phyloP scores from a whole-genome alignment of 805 yeast genomes.

The Scheffersomyces lignosus region DNA sequence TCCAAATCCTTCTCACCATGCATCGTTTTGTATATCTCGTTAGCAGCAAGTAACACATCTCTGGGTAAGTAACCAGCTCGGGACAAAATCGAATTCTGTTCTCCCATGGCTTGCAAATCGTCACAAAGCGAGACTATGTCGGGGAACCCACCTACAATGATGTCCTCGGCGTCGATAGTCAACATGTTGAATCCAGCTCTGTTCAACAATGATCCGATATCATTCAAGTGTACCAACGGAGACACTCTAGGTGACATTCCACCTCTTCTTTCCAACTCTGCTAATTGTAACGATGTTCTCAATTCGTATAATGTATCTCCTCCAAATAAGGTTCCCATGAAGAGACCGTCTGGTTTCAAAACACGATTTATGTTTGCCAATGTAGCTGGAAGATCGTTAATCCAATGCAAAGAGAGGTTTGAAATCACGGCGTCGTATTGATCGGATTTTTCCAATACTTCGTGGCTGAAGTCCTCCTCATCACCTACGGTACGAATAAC shows the following conservation, averaged over 20 bases:
- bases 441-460: conserved; percentile 33
- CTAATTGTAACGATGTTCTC: conserved; percentile 75
- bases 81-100: conserved; percentile 68
- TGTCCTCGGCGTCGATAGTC: conserved; percentile 82
- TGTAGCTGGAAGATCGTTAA: conserved; percentile 75
- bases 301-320: conserved; percentile 85
- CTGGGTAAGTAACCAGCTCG: conserved; percentile 40
- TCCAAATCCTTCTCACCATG: conserved; percentile 62
- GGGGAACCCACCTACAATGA: conserved; percentile 74
- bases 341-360: conserved; percentile 77
- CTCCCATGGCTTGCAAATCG: conserved; percentile 83
- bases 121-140: conserved; percentile 63
- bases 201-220: conserved; percentile 70
- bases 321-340: conserved; percentile 78
- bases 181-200: conserved; percentile 77
- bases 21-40: conserved; percentile 67
- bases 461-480: conserved; percentile 60
- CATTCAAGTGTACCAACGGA: conserved; percentile 77
- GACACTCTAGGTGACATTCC: conserved; percentile 80
- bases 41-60: conserved; percentile 72
- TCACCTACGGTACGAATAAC: conserved; percentile 58
- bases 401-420: conserved; percentile 79
- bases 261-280: conserved; percentile 77
- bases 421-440: conserved; percentile 71
- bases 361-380: conserved; percentile 55